These are phyloP conservation scores for Gonapodya sp. DNA, from an alignment of 192 early-diverging fungal species.

Conservation along the genomic window DNA sequence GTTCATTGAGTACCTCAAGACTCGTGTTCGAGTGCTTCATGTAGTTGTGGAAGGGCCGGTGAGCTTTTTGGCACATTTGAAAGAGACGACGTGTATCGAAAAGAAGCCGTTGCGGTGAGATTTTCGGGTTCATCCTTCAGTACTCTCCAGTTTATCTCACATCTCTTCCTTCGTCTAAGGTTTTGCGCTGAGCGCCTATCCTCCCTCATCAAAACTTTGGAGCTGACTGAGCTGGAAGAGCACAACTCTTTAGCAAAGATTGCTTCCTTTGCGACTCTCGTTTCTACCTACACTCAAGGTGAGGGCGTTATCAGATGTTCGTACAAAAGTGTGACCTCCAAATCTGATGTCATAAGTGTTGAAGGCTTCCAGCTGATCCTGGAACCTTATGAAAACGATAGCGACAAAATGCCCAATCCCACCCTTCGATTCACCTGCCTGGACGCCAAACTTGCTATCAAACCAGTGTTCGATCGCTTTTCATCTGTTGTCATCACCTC, in stretches of 20 bases:
- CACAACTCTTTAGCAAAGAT: slow-evolving; percentile 72
- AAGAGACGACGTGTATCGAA: slow-evolving; percentile 93
- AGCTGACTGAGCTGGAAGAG: slow-evolving; percentile 86
- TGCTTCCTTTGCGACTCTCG: slow-evolving; percentile 87
- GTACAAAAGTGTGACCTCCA: not conserved
- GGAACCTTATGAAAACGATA: slow-evolving; percentile 94
- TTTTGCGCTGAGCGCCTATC: slow-evolving; percentile 91
- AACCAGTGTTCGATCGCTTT: slow-evolving; percentile 93
- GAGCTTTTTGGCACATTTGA: slow-evolving; percentile 86
- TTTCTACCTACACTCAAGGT: slow-evolving; percentile 90
- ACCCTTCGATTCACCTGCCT: slow-evolving; percentile 85
- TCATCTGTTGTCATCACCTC: slow-evolving; percentile 95
- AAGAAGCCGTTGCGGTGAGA: slow-evolving; percentile 71
- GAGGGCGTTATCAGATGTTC: not conserved
- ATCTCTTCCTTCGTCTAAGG: slow-evolving; percentile 16
- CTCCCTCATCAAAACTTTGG: slow-evolving; percentile 81
- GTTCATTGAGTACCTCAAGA: slow-evolving; percentile 97
- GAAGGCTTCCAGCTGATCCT: slow-evolving; percentile 83
- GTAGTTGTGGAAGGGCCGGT: slow-evolving; percentile 92
- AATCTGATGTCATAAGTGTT: not conserved
- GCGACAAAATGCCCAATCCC: slow-evolving; percentile 86
- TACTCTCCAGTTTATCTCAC: slow-evolving; percentile 9
- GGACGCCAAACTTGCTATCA: slow-evolving; percentile 92
- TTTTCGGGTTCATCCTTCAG: not conserved
- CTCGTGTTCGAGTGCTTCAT: slow-evolving; percentile 89